Percentiles rank a stretch among this genome's conserved stretches.
Evolutionary conservation across 768 basidiomycete species (phyloP).

Genomic region (Favolaschia claudopus): DNA sequence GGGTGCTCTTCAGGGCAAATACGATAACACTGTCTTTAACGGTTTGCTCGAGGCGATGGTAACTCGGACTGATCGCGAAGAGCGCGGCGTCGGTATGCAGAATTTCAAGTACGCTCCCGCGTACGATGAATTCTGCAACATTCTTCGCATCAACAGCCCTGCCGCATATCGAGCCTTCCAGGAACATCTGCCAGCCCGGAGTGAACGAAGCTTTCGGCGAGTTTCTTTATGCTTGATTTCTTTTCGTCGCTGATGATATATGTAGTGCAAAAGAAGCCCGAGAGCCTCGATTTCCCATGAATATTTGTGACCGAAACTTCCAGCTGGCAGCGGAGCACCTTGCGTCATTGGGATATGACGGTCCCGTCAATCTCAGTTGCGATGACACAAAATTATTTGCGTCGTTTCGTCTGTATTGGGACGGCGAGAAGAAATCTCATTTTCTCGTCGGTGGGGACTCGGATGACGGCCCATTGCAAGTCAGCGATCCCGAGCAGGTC

Average conservation of each 20-base stretch:
- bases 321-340: conserved; percentile 26
- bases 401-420: conserved; percentile 31
- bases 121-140: conserved; percentile 38
- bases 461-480: conserved; percentile 31
- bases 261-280: conserved; percentile 17
- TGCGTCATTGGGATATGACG: conserved; percentile 24
- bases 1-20: conserved; percentile 35
- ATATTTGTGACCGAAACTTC: conserved; percentile 30
- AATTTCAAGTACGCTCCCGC: conserved; percentile 44
- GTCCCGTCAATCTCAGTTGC: conserved; percentile 37
- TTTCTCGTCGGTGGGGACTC: conserved; percentile 37
- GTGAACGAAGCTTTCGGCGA: conserved; percentile 27
- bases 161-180: conserved; percentile 32
- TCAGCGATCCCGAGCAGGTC: conserved; percentile 32
- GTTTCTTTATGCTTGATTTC: background rate
- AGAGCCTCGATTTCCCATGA: conserved; percentile 29
- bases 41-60: conserved; percentile 41
- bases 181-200: conserved; percentile 24
- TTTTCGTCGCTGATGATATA: background rate
- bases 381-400: conserved; percentile 47
- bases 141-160: conserved; percentile 35
- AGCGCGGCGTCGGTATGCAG: conserved; percentile 39
- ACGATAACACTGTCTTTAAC: conserved; percentile 32
- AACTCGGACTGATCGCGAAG: conserved; percentile 30
- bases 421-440: conserved; percentile 21